Evolutionary conservation across 768 basidiomycete genomes (phyloP), one percentile per base, ranked within the genome.

Genomic region (Russula abietina): DNA sequence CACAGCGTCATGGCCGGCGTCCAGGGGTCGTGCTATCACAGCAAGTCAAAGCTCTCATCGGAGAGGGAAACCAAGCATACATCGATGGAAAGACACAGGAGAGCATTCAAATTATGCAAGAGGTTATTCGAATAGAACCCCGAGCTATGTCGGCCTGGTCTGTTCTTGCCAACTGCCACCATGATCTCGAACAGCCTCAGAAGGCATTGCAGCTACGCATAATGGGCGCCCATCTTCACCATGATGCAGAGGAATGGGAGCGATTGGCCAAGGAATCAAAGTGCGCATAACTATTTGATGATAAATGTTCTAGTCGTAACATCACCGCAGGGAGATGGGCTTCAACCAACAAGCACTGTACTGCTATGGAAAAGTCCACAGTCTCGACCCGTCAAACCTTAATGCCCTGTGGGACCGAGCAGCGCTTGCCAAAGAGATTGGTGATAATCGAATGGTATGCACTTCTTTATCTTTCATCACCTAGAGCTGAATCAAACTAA

Each of bases 51-150:
- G 77, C 82, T 0, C 76, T 96, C 19, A 84, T 98, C 55, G 92
- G 93, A 30, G 85, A 88, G 59, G 95, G 91, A 24, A 95, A 94
- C 70, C 84, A 89, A 69, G 88, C 89, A 2, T 97, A 91, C 72
- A 83, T 95, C 55, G 83, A 88, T 68, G 82, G 77, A 63, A 75
- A 91, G 59, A 75, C 85, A 10, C 74, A 78, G 2, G 80, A 87
- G 67, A 87, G 93, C 1, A 85, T 93, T 39, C 82, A 84, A 22
- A 80, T 87, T 28, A 90, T 94, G 83, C 86, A 88, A 71, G 93
- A 98, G 70, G 91, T 97, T 67, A 93, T 99, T 58, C 84, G 92
- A 10, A 91, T 94, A 60, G 96, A 99, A 71, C 93, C 95, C 2
- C 83, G 89, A 19, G 89, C 93, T 1, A 78, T 81, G 0, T 75